Evolutionary conservation across 768 basidiomycete species (phyloP), one percentile per base, ranked within the genome.

Genomic region (Floccularia luteovirens): DNA sequence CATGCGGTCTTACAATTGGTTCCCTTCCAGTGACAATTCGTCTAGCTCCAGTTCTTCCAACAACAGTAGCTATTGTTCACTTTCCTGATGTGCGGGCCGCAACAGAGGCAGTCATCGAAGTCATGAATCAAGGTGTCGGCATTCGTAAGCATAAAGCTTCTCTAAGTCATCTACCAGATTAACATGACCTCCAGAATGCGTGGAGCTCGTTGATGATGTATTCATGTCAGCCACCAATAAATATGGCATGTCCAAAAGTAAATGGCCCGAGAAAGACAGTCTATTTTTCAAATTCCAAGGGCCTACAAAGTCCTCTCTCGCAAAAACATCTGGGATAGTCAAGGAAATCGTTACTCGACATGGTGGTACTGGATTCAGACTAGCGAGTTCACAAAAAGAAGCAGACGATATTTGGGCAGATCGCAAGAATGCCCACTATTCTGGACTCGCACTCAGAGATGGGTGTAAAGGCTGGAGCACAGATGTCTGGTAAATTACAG

Each of bases 201-300:
- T 90, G 25, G 90, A 93, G 50, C 74, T 91, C 5, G 68, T 87
- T 20, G 90, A 94, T 54, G 72, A 77, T 34, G 59, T 68, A 31
- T 78, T 80, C 57, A 82, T 89, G 74, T 58, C 64, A 24, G 72
- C 81, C 4, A 69, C 71, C 27, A 81, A 83, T 57, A 61, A 63
- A 31, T 72, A 63, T 41, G 76, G 75, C 48, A 67, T 62, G 45
- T 79, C 74, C 21, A 56, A 56, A 25, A 70, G 66, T 28, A 70
- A 69, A 44, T 89, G 79, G 60, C 72, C 74, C 1, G 76, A 72
- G 39, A 64, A 62, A 20, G 86, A 90, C 53, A 77, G 74, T 16
- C 67, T 94, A 8, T 89, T 90, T 64, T 85, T 94, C 72, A 90
- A 91, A 57, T 79, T 94, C 56, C 86, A 90, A 50, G 86, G 86